Evolutionary conservation across 495 filamentous ascomycete genomes (phyloP).

Genomic region (Daldinia decipiens): DNA sequence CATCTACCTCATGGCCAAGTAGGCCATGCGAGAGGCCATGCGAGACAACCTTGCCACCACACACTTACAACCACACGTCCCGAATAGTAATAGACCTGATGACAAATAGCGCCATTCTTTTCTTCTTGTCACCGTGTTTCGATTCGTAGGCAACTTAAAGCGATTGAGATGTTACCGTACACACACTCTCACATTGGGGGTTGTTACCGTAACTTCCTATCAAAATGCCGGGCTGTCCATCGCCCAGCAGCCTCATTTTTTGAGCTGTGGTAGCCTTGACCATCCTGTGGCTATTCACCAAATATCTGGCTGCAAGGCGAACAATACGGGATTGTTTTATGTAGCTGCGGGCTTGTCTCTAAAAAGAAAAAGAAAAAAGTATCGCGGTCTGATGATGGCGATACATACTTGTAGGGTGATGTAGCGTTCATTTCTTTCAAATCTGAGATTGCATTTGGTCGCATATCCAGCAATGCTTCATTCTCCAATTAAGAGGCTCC

Average conservation of each 20-base stretch:
- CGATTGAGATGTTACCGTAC: slow-evolving; percentile 43
- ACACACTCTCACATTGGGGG: slow-evolving; percentile 38
- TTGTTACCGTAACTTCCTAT: slow-evolving; percentile 35
- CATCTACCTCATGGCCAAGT: slow-evolving; percentile 38
- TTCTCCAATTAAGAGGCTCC: slow-evolving; percentile 24
- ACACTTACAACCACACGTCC: slow-evolving; percentile 10
- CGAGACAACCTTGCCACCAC: slow-evolving; percentile 41
- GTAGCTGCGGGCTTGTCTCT: slow-evolving; percentile 21
- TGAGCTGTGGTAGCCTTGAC: slow-evolving; percentile 42
- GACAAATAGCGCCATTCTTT: slow-evolving; percentile 35
- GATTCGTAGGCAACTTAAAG: slow-evolving; percentile 39
- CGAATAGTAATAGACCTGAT: slow-evolving; percentile 12
- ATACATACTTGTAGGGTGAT: slow-evolving; percentile 18
- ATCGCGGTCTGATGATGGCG: slow-evolving; percentile 13
- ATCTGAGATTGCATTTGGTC: slow-evolving; percentile 24
- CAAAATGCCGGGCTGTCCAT: slow-evolving; percentile 35
- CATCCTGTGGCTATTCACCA: slow-evolving; percentile 29
- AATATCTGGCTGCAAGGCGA: slow-evolving; percentile 30
- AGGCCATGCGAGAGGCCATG: slow-evolving; percentile 36
- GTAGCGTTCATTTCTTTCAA: slow-evolving; percentile 25
- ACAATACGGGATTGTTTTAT: slow-evolving; percentile 17
- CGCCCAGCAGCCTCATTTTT: slow-evolving; percentile 43
- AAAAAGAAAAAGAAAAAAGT: slow-evolving; percentile 15
- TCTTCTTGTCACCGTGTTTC: slow-evolving; percentile 13
- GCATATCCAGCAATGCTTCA: slow-evolving; percentile 20